Conservation (phyloP, 768 basidiomycete species). For the Serendipita indica region DNA sequence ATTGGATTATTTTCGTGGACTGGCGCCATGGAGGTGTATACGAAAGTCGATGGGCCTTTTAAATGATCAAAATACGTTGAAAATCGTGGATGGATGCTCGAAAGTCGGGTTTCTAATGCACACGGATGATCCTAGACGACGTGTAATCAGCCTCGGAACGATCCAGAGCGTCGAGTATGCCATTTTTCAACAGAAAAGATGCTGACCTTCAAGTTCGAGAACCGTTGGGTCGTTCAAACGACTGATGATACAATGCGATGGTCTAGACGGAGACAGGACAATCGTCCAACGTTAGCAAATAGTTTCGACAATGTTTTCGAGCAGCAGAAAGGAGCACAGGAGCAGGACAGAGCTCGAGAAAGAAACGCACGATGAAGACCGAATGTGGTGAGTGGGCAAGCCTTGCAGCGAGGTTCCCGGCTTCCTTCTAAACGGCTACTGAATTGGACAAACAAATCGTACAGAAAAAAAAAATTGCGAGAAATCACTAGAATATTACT, state of each 20-base stretch:
- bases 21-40: neutral
- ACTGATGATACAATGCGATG: constrained; percentile 9
- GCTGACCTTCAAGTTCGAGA: neutral
- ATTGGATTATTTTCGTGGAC: constrained; percentile 12
- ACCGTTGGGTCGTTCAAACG: constrained; percentile 7
- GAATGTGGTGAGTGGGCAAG: too few species aligned
- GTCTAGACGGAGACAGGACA: too few species aligned
- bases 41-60: neutral
- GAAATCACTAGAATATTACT: too few species aligned
- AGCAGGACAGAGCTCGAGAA: too few species aligned
- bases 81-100: neutral
- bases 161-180: neutral
- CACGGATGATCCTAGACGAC: constrained; percentile 2
- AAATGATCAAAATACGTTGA: constrained; percentile 6
- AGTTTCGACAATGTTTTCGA: too few species aligned
- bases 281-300: too few species aligned
- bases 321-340: too few species aligned
- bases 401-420: too few species aligned
- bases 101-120: constrained; percentile 8
- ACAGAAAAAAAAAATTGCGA: too few species aligned
- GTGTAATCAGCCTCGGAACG: neutral
- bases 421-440: too few species aligned
- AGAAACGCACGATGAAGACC: too few species aligned
- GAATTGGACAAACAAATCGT: too few species aligned
- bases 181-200: neutral